Conservation (phyloP, 352 stramenopile species). For the Proteromonas lacertae region DNA sequence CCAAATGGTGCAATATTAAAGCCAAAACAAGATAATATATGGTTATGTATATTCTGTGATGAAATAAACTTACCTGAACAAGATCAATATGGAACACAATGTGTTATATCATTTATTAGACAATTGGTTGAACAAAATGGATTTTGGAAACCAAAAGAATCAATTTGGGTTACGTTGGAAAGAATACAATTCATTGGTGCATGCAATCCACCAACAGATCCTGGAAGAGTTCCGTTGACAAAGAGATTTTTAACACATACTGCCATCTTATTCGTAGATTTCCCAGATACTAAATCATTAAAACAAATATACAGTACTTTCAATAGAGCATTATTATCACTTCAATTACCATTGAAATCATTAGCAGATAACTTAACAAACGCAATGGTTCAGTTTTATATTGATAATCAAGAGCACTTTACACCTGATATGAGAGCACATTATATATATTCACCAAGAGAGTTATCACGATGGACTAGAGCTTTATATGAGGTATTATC, state of each 20-base stretch:
- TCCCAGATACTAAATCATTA: constrained; percentile 65
- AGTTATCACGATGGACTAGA: constrained; percentile 92
- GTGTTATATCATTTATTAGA: constrained; percentile 93
- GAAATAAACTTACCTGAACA: constrained; percentile 94
- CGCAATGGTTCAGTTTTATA: constrained; percentile 97
- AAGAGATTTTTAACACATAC: constrained; percentile 85
- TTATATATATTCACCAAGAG: constrained; percentile 98
- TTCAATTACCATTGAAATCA: constrained; percentile 79
- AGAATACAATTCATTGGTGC: constrained; percentile 79
- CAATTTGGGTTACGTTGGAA: constrained; percentile 45
- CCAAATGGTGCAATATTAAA: constrained; percentile 74
- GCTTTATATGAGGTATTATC: constrained; percentile 90
- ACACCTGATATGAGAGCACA: constrained; percentile 62
- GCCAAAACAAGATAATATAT: constrained; percentile 46
- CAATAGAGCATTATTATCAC: constrained; percentile 82
- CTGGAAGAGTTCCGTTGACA: constrained; percentile 75
- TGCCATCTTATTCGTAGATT: constrained; percentile 93
- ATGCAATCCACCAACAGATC: constrained; percentile 97
- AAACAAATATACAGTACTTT: constrained; percentile 99
- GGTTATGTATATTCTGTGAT: constrained; percentile 98
- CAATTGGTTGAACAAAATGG: constrained; percentile 85
- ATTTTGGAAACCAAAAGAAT: constrained; percentile 44
- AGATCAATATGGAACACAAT: constrained; percentile 91
- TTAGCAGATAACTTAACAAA: constrained; percentile 79
- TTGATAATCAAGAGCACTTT: constrained; percentile 51